A percentile compares a stretch with the other conserved stretches of the same genome.
These are phyloP conservation scores for Cokeromyces recurvatus DNA, from an alignment of 371 early-diverging fungal genomes.

Conservation along the genomic window DNA sequence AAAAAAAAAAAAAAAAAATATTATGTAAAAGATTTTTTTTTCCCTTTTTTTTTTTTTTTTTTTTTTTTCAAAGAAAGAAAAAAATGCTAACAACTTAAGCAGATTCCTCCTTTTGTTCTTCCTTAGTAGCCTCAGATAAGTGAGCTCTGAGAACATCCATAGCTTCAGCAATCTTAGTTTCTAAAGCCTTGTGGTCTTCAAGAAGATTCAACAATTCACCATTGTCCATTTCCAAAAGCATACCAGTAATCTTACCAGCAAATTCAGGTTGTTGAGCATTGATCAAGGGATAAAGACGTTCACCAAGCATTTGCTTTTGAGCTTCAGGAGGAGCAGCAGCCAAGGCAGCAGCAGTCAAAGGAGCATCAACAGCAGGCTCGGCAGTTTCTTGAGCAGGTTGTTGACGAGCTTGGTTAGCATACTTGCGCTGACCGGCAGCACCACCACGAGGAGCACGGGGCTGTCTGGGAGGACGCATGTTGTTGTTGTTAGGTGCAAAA, in stretches of 20 bases:
- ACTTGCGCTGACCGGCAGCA: conserved; percentile 52
- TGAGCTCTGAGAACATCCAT: conserved; percentile 70
- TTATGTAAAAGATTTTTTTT: not conserved
- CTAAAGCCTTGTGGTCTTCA: conserved; percentile 71
- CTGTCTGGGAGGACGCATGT: conserved; percentile 44
- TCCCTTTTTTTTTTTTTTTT: conserved; percentile 7
- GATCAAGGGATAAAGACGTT: conserved; percentile 88
- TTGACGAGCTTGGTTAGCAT: conserved; percentile 38
- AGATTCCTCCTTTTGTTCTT: conserved; percentile 11
- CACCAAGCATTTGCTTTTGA: conserved; percentile 95
- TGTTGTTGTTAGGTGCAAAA: conserved; percentile 33
- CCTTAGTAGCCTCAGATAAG: conserved; percentile 18
- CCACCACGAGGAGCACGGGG: conserved; percentile 59
- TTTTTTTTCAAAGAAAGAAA: conserved; percentile 3
- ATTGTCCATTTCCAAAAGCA: conserved; percentile 98
- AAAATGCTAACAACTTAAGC: not conserved
- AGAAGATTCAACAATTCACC: conserved; percentile 86
- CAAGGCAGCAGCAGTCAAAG: conserved; percentile 76
- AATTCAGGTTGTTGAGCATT: conserved; percentile 58
- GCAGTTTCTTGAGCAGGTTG: conserved; percentile 31
- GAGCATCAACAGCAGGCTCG: conserved; percentile 36
- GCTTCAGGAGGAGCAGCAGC: conserved; percentile 78
- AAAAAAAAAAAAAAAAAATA: not conserved
- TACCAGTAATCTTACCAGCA: conserved; percentile 98
- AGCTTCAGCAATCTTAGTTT: conserved; percentile 82